These are phyloP conservation scores for Cyclocybe aegerita DNA, from an alignment of 768 basidiomycete species.

Conservation along the genomic window DNA sequence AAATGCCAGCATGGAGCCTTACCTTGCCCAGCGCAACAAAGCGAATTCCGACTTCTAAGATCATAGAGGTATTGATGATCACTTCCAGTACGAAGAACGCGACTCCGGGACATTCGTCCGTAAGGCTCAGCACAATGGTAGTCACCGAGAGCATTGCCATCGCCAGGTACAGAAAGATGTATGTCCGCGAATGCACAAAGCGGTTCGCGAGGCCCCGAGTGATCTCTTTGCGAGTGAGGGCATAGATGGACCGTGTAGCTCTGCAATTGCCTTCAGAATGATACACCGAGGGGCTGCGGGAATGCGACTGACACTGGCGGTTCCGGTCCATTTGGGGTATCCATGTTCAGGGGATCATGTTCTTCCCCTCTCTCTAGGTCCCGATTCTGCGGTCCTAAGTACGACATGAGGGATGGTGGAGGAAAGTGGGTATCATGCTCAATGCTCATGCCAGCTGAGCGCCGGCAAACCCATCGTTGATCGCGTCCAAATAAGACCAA, in stretches of 20 bases:
- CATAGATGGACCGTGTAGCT: slow-evolving; percentile 79
- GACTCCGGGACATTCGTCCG: slow-evolving; percentile 83
- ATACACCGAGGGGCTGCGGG: slow-evolving; percentile 9
- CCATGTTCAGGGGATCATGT: slow-evolving; percentile 33
- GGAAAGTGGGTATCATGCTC: background rate
- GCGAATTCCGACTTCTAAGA: slow-evolving; percentile 87
- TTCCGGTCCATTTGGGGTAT: slow-evolving; percentile 16
- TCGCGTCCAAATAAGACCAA: slow-evolving; percentile 2
- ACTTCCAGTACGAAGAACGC: slow-evolving; percentile 89
- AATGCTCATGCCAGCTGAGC: background rate
- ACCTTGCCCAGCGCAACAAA: slow-evolving; percentile 94
- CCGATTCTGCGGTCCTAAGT: slow-evolving; percentile 30
- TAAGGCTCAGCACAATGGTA: slow-evolving; percentile 80
- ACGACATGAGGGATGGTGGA: slow-evolving; percentile 31
- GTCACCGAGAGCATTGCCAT: slow-evolving; percentile 89
- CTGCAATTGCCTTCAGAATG: slow-evolving; percentile 35
- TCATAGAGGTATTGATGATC: slow-evolving; percentile 90
- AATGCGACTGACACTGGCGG: slow-evolving; percentile 24
- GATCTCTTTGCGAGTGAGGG: slow-evolving; percentile 81
- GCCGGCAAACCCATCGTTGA: background rate
- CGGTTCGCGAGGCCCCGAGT: slow-evolving; percentile 85
- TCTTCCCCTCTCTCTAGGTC: slow-evolving; percentile 33
- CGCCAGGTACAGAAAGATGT: slow-evolving; percentile 84
- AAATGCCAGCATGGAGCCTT: background rate
- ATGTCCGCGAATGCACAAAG: slow-evolving; percentile 84